phyloP scores from a whole-genome alignment of 306 rosid species.

The Dalbergia cochinchinensis region DNA sequence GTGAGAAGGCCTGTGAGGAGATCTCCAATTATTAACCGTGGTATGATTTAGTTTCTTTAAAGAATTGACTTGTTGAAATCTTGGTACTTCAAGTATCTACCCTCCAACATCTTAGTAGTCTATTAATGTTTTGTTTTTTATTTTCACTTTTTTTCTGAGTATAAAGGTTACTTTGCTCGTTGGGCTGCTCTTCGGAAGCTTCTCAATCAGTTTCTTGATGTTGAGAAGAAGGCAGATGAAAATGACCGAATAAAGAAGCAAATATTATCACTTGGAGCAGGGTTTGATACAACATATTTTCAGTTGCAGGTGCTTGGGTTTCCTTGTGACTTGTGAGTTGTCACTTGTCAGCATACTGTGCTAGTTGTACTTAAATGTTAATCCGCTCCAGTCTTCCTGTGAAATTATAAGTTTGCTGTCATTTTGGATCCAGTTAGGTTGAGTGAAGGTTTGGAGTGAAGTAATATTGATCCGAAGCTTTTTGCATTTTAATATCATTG shows the following conservation, averaged over 20 bases:
- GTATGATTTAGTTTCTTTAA: conserved; percentile 52
- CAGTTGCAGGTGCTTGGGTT: conserved; percentile 84
- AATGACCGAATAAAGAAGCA: conserved; percentile 37
- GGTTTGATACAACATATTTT: conserved; percentile 89
- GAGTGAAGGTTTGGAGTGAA: conserved; percentile 27
- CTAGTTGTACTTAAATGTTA: conserved; percentile 7
- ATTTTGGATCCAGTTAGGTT: conserved; percentile 9
- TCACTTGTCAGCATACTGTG: conserved; percentile 42
- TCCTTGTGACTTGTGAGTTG: conserved; percentile 46
- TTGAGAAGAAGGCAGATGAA: conserved; percentile 45
- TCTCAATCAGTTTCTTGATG: conserved; percentile 81
- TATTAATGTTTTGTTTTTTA: conserved; percentile 22
- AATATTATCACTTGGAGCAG: conserved; percentile 86
- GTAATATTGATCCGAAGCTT: conserved; percentile 24
- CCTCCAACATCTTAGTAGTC: conserved; percentile 30
- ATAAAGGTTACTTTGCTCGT: conserved; percentile 86
- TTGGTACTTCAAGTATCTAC: conserved; percentile 16
- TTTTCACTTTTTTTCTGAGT: conserved; percentile 17
- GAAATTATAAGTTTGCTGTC: conserved; percentile 31
- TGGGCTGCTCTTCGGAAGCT: conserved; percentile 89
- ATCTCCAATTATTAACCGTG: conserved; percentile 96
- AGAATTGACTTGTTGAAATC: conserved; percentile 14
- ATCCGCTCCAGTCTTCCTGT: conserved; percentile 5
- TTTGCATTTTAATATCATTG: conserved; percentile 14
- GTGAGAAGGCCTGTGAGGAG: conserved; percentile 89